Conservation (phyloP, 2,329 filamentous ascomycete species). For the Nannizzia gypsea region DNA sequence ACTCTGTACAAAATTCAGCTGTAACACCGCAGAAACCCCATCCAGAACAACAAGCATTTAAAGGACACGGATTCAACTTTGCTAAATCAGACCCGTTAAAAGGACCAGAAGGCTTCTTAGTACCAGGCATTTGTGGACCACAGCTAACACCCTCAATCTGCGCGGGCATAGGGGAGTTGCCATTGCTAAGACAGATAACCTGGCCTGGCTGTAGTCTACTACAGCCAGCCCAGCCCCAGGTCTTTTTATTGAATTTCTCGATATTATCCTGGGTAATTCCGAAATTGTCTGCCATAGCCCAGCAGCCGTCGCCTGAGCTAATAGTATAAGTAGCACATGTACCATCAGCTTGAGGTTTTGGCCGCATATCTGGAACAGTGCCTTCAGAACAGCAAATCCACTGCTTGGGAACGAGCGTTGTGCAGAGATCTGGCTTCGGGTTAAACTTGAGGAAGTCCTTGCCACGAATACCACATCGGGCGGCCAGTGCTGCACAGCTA, state of each 20-base stretch:
- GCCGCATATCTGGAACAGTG: constrained; percentile 25
- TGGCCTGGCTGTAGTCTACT: constrained; percentile 20
- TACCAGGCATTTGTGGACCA: constrained; percentile 37
- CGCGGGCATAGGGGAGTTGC: constrained; percentile 33
- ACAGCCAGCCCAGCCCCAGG: constrained; percentile 34
- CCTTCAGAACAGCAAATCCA: constrained; percentile 29
- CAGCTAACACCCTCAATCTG: constrained; percentile 37
- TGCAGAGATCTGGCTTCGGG: constrained; percentile 16
- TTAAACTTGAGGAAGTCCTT: constrained; percentile 16
- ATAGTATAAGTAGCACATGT: constrained; percentile 29
- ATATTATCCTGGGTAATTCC: constrained; percentile 25
- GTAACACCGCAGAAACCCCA: constrained; percentile 38
- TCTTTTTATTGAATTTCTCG: constrained; percentile 30
- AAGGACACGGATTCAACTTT: constrained; percentile 37
- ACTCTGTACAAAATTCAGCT: constrained; percentile 32
- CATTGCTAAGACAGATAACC: constrained; percentile 33
- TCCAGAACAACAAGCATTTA: constrained; percentile 34
- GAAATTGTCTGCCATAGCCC: constrained; percentile 30
- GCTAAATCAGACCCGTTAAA: constrained; percentile 21
- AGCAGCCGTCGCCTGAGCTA: constrained; percentile 27
- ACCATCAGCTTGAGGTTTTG: constrained; percentile 26
- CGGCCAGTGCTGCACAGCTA: background rate
- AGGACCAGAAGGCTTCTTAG: constrained; percentile 19
- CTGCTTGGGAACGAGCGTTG: constrained; percentile 23
- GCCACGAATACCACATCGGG: constrained; percentile 2